A percentile compares a stretch with the other conserved stretches of the same genome.
Evolutionary conservation across 163 green algal genomes (phyloP).

Genomic region (Scenedesmus sp.): DNA sequence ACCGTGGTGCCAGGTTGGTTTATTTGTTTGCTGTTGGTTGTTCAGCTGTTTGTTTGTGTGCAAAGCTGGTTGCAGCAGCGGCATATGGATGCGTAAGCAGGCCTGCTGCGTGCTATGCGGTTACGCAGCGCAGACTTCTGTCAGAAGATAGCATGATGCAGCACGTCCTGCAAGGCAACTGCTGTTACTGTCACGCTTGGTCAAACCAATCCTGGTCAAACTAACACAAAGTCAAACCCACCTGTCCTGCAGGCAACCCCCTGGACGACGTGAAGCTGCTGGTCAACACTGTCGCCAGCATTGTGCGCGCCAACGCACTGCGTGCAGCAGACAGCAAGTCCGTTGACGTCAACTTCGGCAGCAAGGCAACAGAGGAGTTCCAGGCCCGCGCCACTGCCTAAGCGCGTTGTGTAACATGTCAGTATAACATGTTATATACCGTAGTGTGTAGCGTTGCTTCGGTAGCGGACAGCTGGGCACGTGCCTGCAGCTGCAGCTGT

Average conservation of each 20-base stretch:
- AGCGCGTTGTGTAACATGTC: neutral
- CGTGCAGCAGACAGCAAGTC: conserved; percentile 73
- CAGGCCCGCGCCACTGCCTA: conserved; percentile 40
- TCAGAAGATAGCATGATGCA: neutral
- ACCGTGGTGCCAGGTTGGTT: conserved; percentile 91
- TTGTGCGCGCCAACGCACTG: conserved; percentile 96
- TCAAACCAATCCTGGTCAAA: neutral
- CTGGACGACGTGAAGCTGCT: conserved; percentile 76
- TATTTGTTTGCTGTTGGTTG: neutral
- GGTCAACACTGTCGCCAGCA: conserved; percentile 86
- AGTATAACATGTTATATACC: neutral
- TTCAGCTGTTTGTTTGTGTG: neutral
- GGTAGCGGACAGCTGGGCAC: neutral
- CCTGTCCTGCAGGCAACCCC: conserved; percentile 87
- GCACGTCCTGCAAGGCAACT: too few relatives aligned
- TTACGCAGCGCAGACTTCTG: too few relatives aligned
- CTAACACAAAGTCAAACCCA: neutral
- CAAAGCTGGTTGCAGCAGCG: neutral
- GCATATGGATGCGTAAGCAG: neutral
- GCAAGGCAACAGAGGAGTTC: conserved; percentile 72
- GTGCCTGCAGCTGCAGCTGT: neutral
- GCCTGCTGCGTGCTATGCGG: too few relatives aligned
- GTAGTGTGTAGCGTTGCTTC: neutral
- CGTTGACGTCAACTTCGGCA: conserved; percentile 86
- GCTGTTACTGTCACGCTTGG: neutral